Conservation (phyloP, 805 yeast species). For the Vanderwaltozyma polyspora region DNA sequence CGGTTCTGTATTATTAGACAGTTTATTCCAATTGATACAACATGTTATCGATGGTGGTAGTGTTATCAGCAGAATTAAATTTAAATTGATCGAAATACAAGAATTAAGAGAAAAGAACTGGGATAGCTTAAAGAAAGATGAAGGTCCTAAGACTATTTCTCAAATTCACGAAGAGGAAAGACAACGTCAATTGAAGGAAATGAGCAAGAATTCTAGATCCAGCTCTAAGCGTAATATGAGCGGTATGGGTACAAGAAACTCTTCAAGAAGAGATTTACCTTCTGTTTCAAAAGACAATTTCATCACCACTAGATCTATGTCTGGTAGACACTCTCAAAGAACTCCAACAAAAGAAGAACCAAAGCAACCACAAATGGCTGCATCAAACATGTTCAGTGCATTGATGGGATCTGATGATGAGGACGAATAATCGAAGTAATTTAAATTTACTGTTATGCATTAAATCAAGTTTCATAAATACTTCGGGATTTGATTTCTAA, state of each 20-base stretch:
- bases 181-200: constrained; percentile 40
- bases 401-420: constrained; percentile 24
- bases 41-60: constrained; percentile 41
- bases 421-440: constrained; percentile 8
- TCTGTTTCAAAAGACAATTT: constrained; percentile 18
- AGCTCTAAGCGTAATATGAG: constrained; percentile 29
- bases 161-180: constrained; percentile 77
- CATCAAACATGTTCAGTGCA: constrained; percentile 26
- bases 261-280: constrained; percentile 20
- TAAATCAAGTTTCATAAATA: constrained; percentile 3
- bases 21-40: constrained; percentile 46
- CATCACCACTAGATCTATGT: constrained; percentile 20
- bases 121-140: constrained; percentile 50
- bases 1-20: constrained; percentile 41
- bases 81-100: constrained; percentile 77
- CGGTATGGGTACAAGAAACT: constrained; percentile 13
- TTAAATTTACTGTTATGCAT: constrained; percentile 7
- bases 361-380: constrained; percentile 16
- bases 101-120: constrained; percentile 65
- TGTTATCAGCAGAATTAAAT: constrained; percentile 69
- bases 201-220: constrained; percentile 25
- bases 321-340: constrained; percentile 20
- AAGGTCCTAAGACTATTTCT: constrained; percentile 87
- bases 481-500: constrained; percentile 3
- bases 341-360: constrained; percentile 19